Percentiles rank a stretch among this genome's conserved stretches.
Conservation (phyloP, 2,329 filamentous ascomycete genomes). For the Paecilomyces sp. region DNA sequence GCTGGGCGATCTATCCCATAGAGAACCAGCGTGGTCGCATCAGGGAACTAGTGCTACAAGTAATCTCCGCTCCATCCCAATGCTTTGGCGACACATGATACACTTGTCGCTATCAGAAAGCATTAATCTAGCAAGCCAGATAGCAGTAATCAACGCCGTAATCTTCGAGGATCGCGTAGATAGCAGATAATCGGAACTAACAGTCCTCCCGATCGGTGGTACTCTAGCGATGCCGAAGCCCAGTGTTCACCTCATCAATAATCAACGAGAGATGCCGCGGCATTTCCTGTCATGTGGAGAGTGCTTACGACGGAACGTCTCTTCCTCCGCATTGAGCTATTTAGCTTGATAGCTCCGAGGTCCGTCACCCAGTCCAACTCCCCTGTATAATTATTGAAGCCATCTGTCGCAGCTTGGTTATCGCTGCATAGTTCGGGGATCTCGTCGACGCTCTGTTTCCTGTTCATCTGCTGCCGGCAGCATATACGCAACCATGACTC, state of each 20-base stretch:
- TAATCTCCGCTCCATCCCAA: no score
- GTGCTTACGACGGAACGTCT: not conserved
- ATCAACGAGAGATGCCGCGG: not conserved
- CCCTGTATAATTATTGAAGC: not conserved
- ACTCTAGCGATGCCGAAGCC: not conserved
- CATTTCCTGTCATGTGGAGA: not conserved
- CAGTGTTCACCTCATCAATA: not conserved
- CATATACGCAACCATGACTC: not conserved
- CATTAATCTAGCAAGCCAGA: no score
- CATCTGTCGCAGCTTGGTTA: not conserved
- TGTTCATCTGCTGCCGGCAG: not conserved
- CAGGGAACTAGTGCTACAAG: no score
- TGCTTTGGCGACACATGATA: no score
- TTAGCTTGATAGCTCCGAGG: not conserved
- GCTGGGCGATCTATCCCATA: no score
- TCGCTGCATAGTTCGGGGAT: not conserved
- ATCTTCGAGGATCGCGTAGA: no score
- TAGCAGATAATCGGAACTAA: no score
- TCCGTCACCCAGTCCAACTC: not conserved
- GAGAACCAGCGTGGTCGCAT: no score
- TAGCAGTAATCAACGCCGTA: no score
- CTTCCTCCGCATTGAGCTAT: not conserved
- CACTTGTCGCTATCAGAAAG: no score
- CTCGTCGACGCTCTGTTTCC: not conserved
- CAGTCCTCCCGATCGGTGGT: not conserved